Evolutionary conservation across 176 grass and related monocot species (phyloP).

Genomic region (Ampelocalamus luodianensis): DNA sequence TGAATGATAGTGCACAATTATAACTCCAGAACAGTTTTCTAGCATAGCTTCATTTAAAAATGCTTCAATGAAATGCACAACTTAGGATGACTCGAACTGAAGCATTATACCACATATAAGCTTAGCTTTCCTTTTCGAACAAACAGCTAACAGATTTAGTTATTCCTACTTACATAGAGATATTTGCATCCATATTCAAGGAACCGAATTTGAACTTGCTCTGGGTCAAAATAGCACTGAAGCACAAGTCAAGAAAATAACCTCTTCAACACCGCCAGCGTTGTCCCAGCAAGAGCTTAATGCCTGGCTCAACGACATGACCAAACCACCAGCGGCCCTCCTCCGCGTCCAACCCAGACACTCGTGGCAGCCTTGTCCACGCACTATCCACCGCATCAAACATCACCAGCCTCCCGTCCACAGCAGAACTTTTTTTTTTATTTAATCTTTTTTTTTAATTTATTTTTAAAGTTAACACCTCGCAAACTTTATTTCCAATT

Average conservation of each 20-base stretch:
- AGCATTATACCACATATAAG: conserved; percentile 13
- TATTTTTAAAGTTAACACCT: no score
- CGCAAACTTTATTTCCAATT: no score
- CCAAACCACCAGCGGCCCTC: conserved; percentile 50
- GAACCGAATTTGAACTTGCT: neutral
- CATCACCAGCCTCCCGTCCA: conserved; percentile 50
- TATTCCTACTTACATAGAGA: conserved; percentile 5
- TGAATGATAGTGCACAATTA: neutral
- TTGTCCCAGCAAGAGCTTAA: conserved; percentile 36
- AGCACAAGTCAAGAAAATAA: conserved; percentile 1
- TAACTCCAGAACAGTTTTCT: neutral
- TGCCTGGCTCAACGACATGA: conserved; percentile 55
- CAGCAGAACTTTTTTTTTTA: no score
- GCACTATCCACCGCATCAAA: conserved; percentile 39
- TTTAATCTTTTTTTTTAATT: no score
- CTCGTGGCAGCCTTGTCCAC: conserved; percentile 36
- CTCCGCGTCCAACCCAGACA: conserved; percentile 25
- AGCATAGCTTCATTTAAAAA: neutral
- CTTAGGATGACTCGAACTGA: conserved; percentile 6
- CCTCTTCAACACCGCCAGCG: neutral
- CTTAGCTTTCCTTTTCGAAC: conserved; percentile 19
- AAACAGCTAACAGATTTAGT: conserved; percentile 11
- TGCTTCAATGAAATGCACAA: neutral
- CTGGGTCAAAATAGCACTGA: neutral
- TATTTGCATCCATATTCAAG: neutral